Conservation (phyloP, 1,139 yeast species). For the Blastobotrys petasosporus region DNA sequence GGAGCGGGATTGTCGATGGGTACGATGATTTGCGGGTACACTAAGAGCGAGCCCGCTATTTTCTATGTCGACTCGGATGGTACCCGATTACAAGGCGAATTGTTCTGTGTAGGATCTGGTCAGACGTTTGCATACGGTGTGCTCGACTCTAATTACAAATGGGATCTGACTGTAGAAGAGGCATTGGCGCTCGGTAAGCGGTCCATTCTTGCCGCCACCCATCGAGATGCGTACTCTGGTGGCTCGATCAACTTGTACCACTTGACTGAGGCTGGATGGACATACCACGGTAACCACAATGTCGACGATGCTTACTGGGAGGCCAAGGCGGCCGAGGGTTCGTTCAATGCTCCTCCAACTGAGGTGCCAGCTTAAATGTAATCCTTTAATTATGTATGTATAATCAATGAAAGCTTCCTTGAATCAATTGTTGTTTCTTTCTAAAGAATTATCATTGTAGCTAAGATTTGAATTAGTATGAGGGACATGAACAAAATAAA, state of each 20-base stretch:
- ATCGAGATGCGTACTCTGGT: slow-evolving; percentile 98
- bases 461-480: background rate
- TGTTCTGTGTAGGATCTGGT: slow-evolving; percentile 98
- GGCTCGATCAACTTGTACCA: slow-evolving; percentile 92
- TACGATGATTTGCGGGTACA: slow-evolving; percentile 97
- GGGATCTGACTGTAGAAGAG: slow-evolving; percentile 89
- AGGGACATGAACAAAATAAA: background rate
- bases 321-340: slow-evolving; percentile 77
- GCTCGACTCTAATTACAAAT: slow-evolving; percentile 79
- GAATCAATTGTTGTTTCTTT: background rate
- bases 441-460: background rate
- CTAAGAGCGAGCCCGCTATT: slow-evolving; percentile 89
- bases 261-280: slow-evolving; percentile 92
- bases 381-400: background rate
- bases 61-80: slow-evolving; percentile 98
- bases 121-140: slow-evolving; percentile 99
- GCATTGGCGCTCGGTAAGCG: slow-evolving; percentile 93
- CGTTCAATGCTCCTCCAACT: slow-evolving; percentile 77
- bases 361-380: slow-evolving; percentile 2
- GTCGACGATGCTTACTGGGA: slow-evolving; percentile 93
- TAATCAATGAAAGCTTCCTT: background rate
- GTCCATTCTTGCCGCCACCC: slow-evolving; percentile 94
- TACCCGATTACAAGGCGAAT: slow-evolving; percentile 86
- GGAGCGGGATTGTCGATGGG: slow-evolving; percentile 99
- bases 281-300: slow-evolving; percentile 89